Conservation (phyloP, 208 protist genomes). For the Dictyostelium gargantuum region DNA sequence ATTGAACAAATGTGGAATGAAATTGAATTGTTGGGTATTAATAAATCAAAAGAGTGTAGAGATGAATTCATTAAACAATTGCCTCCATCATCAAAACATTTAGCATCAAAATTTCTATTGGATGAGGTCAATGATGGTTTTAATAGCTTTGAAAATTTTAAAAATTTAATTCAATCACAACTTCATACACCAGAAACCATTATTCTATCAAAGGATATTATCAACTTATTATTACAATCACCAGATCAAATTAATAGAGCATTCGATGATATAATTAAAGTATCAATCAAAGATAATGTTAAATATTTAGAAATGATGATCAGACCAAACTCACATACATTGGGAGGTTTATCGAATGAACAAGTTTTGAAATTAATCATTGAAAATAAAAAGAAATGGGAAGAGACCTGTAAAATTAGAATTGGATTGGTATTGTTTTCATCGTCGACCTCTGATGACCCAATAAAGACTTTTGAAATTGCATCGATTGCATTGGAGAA, state of each 20-base stretch:
- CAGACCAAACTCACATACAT: slow-evolving; percentile 65
- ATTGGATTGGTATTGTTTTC: slow-evolving; percentile 54
- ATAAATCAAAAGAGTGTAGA: background rate
- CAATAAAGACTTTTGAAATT: slow-evolving; percentile 34
- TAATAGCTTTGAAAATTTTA: background rate
- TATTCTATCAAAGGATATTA: slow-evolving; percentile 54
- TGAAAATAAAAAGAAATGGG: slow-evolving; percentile 7
- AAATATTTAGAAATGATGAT: slow-evolving; percentile 75
- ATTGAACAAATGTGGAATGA: slow-evolving; percentile 73
- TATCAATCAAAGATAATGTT: slow-evolving; percentile 67
- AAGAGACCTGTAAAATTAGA: background rate
- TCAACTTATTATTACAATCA: slow-evolving; percentile 71
- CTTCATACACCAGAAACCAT: background rate
- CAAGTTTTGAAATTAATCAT: slow-evolving; percentile 65
- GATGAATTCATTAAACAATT: background rate
- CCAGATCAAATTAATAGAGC: slow-evolving; percentile 64
- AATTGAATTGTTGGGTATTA: background rate
- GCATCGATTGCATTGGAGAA: slow-evolving; percentile 77
- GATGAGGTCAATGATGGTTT: background rate
- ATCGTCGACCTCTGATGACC: background rate
- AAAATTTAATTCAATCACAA: background rate
- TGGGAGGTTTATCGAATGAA: background rate
- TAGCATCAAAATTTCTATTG: too few species aligned
- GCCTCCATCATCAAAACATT: background rate
- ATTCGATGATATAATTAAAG: slow-evolving; percentile 73